These are phyloP conservation scores for Coffea canephora DNA, from an alignment of 257 asterid genomes.

Conservation along the genomic window DNA sequence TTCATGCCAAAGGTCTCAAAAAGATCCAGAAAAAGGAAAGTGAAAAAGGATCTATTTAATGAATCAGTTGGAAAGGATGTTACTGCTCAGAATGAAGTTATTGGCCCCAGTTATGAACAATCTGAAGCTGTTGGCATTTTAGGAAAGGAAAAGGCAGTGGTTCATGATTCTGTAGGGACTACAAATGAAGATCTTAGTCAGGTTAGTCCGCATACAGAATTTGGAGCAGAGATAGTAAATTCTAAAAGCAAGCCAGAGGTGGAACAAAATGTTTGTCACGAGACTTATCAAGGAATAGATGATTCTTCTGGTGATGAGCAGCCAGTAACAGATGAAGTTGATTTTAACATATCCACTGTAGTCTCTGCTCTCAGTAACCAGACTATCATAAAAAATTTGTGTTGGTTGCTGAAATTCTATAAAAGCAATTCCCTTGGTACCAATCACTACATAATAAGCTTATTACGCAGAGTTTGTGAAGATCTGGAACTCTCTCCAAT, in stretches of 20 bases:
- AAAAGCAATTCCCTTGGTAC: conserved; percentile 72
- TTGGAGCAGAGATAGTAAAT: conserved; percentile 15
- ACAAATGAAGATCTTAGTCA: conserved; percentile 35
- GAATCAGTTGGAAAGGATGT: conserved; percentile 36
- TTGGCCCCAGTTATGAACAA: conserved; percentile 37
- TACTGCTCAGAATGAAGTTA: conserved; percentile 37
- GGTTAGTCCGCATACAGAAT: conserved; percentile 35
- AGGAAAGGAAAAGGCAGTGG: conserved; percentile 32
- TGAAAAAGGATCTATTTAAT: conserved; percentile 44
- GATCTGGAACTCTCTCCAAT: conserved; percentile 90
- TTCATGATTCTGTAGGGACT: conserved; percentile 30
- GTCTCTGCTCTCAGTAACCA: conserved; percentile 75
- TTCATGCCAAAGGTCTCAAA: conserved; percentile 64
- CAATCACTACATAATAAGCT: conserved; percentile 64
- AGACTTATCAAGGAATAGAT: conserved; percentile 45
- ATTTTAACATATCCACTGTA: conserved; percentile 67
- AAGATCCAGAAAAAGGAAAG: conserved; percentile 65
- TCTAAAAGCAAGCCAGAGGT: conserved; percentile 37
- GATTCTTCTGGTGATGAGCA: conserved; percentile 77
- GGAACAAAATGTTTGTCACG: conserved; percentile 36
- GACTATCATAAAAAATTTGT: conserved; percentile 60
- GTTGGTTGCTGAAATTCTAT: conserved; percentile 89
- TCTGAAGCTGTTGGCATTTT: conserved; percentile 37
- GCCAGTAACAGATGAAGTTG: conserved; percentile 68
- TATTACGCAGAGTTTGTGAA: conserved; percentile 73